Evolutionary conservation across 78 protist species (phyloP).

Genomic region (Bigelowiella natans): DNA sequence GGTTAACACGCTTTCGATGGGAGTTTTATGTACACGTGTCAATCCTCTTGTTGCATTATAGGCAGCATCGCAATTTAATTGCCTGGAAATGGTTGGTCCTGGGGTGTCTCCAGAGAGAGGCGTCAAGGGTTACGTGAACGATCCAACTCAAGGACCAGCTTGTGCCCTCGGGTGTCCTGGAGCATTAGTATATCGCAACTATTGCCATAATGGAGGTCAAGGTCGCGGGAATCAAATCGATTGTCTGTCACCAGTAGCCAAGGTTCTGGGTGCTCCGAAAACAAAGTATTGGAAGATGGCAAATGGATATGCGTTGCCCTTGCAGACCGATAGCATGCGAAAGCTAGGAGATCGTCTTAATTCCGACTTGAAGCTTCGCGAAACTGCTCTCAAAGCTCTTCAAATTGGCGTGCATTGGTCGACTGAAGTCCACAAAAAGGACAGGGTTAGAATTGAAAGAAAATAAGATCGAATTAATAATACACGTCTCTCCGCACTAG

Average conservation of each 20-base stretch:
- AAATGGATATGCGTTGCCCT: not conserved
- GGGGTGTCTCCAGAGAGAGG: not conserved
- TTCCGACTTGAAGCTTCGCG: not conserved
- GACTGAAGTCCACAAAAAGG: no score
- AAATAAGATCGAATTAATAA: not conserved
- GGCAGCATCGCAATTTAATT: constrained; percentile 27
- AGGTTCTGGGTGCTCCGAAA: not conserved
- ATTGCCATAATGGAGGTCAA: not conserved
- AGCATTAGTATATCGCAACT: constrained; percentile 19
- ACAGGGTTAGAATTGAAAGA: not conserved
- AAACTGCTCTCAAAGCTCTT: not conserved
- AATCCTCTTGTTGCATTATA: not conserved
- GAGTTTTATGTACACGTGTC: not conserved
- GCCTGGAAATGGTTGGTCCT: constrained; percentile 8
- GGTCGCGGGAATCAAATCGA: not conserved
- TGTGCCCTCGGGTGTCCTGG: constrained; percentile 17
- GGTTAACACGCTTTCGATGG: not conserved
- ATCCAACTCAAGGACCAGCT: constrained; percentile 23
- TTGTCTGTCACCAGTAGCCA: not conserved
- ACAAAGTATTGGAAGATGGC: not conserved
- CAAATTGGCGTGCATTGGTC: not conserved
- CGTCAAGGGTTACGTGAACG: not conserved
- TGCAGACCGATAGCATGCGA: not conserved
- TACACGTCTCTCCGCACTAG: not conserved
- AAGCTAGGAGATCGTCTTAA: not conserved